Base-by-base conservation (phyloP, 2,329 filamentous ascomycete genomes). In the Cladosporium sp. region DNA sequence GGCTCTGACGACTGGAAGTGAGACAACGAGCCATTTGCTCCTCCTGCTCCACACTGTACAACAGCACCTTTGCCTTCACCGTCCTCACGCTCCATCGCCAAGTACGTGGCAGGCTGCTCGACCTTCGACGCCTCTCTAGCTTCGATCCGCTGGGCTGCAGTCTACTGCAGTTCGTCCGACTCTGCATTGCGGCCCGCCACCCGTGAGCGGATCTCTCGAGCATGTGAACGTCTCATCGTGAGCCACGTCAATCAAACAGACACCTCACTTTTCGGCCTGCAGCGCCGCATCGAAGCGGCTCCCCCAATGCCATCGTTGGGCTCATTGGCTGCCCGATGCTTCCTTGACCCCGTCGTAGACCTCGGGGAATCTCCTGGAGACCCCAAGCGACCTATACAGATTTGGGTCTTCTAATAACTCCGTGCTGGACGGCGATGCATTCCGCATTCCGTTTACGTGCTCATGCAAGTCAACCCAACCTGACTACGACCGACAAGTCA, bases 391-490 rank as follows among this genome's bases (percentile, higher is more conserved):
- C 52, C 19, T 55, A 38, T 47, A 55, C 52, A 47, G n/a, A 28
- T 20, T 42, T 25, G 38, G 20, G 36, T 37, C 30, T 14, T 36
- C n/a, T 50, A 19, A 37, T 37, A 20, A 19, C 30, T 19, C 47
- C 17, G 28, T 25, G 30, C 28, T 50, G 28, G 47, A 30, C 47
- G 30, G 47, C 47, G 30, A 37, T 50, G 47, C 47, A 51, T 51
- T 19, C 36, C 20, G 36, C 30, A n/a, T 51, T n/a, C 49, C 19
- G 37, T 36, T 15, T 50, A 51, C 37, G 49, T 22, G 19, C 28
- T 38, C 49, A 56, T 56, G 54, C 54, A 56, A n/a, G 42, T 39
- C 42, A 15, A 47, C 54, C 54, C 54, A 49, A 56, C 54, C 42
- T 28, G 14, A 8, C 42, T 17, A 17, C 47, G 34, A 36, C 54